phyloP scores from a whole-genome alignment of 2,329 filamentous ascomycete genomes.

The Ophiocordyceps australis region DNA sequence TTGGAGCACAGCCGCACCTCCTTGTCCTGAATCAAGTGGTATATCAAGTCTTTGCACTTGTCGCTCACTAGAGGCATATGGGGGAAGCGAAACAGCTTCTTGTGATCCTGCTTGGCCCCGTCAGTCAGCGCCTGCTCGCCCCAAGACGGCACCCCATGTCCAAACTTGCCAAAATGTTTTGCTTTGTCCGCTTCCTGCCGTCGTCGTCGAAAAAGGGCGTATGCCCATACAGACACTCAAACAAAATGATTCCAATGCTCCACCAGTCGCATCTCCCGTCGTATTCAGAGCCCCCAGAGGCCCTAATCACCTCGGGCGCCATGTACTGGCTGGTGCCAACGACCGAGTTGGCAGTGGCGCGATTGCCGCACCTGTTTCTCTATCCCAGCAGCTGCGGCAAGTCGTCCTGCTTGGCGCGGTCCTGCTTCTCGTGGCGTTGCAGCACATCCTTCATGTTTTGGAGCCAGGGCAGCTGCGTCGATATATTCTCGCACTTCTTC shows the following conservation, averaged over 20 bases:
- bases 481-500: conserved; percentile 24
- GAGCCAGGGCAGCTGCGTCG: conserved; percentile 14
- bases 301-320: conserved; percentile 81
- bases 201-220: conserved; percentile 79
- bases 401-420: conserved; percentile 8
- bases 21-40: conserved; percentile 53
- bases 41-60: conserved; percentile 62
- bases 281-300: conserved; percentile 28
- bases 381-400: conserved; percentile 38
- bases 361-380: conserved; percentile 50
- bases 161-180: conserved; percentile 55
- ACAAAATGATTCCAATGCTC: conserved; percentile 89
- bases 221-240: conserved; percentile 82
- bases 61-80: conserved; percentile 43
- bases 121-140: not conserved
- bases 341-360: conserved; percentile 62
- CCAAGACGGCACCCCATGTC: too few species aligned
- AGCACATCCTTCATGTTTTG: conserved; percentile 11
- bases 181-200: conserved; percentile 62
- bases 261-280: conserved; percentile 94
- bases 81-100: conserved; percentile 53
- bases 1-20: conserved; percentile 59
- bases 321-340: conserved; percentile 97
- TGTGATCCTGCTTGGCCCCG: conserved; percentile 39
- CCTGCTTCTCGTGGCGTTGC: conserved; percentile 14